Percentiles rank a stretch among this genome's conserved stretches.
Evolutionary conservation across 805 yeast species (phyloP).

Genomic region (Monosporozyma solicola): DNA sequence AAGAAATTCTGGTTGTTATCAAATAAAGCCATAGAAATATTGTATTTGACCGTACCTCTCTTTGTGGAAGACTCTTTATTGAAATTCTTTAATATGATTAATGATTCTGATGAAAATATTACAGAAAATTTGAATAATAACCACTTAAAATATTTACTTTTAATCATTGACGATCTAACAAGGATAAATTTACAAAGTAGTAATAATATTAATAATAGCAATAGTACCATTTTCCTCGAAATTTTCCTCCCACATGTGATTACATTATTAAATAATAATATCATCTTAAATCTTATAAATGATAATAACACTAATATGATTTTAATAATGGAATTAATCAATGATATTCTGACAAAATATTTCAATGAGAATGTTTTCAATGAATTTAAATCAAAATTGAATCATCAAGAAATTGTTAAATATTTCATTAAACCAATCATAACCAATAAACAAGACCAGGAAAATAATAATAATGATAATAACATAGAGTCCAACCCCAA

Average conservation of each 20-base stretch:
- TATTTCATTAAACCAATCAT: not conserved
- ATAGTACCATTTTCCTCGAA: slow-evolving; percentile 24
- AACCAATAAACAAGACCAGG: not conserved
- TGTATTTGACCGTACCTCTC: slow-evolving; percentile 21
- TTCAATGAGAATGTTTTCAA: slow-evolving; percentile 3
- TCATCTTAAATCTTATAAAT: not conserved
- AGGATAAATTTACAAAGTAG: slow-evolving; percentile 12
- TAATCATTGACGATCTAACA: slow-evolving; percentile 22
- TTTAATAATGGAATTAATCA: slow-evolving; percentile 16
- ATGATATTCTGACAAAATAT: slow-evolving; percentile 20
- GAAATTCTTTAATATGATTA: slow-evolving; percentile 1
- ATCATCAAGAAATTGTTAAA: not conserved
- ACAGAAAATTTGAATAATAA: not conserved
- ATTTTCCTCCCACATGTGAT: slow-evolving; percentile 29
- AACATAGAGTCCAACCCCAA: not conserved
- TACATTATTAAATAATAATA: slow-evolving; percentile 19
- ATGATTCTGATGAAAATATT: not conserved
- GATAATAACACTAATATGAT: slow-evolving; percentile 16
- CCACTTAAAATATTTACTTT: slow-evolving; percentile 6
- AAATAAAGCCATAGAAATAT: slow-evolving; percentile 26
- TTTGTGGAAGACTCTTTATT: slow-evolving; percentile 7
- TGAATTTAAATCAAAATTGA: slow-evolving; percentile 1
- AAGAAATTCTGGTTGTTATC: slow-evolving; percentile 24
- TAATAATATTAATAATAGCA: slow-evolving; percentile 16
- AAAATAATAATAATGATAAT: not conserved